Evolutionary conservation across 2,329 filamentous ascomycete species (phyloP).

Genomic region (Beauveria scarabaeidicola): DNA sequence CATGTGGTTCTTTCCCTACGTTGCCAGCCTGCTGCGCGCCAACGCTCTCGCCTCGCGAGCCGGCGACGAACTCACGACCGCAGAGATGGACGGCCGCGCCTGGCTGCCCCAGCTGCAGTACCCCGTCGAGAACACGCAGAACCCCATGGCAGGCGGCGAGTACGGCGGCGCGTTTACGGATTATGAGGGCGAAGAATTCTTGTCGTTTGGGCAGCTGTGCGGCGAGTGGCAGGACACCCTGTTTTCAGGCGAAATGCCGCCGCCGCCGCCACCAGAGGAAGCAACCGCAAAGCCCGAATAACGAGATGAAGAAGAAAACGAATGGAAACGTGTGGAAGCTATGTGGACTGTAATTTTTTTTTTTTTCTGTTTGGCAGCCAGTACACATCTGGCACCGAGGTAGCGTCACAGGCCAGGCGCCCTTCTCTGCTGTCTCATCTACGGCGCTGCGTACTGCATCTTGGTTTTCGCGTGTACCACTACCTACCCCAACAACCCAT

Average conservation of each 20-base stretch:
- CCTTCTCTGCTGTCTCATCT: no score
- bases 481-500: not conserved
- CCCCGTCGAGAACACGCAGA: not conserved
- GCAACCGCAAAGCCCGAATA: not conserved
- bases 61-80: not conserved
- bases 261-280: not conserved
- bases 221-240: slow-evolving; percentile 14
- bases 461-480: not conserved
- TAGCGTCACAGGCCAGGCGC: no score
- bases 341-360: not conserved
- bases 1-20: slow-evolving; percentile 17
- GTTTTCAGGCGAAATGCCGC: not conserved
- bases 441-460: not conserved
- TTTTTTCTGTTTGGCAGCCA: not conserved
- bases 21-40: slow-evolving; percentile 7
- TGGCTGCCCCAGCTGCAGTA: slow-evolving; percentile 5
- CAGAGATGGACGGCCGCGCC: slow-evolving; percentile 5
- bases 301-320: not conserved
- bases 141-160: not conserved
- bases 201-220: slow-evolving; percentile 22
- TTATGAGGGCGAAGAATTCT: slow-evolving; percentile 18
- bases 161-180: slow-evolving; percentile 16
- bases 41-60: slow-evolving; percentile 6
- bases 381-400: no score
- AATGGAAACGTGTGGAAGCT: not conserved